Percentiles rank a stretch among this genome's conserved stretches.
These are phyloP conservation scores for Prasinococcaceae sp. DNA, from an alignment of 139 green algal species.

Conservation along the genomic window DNA sequence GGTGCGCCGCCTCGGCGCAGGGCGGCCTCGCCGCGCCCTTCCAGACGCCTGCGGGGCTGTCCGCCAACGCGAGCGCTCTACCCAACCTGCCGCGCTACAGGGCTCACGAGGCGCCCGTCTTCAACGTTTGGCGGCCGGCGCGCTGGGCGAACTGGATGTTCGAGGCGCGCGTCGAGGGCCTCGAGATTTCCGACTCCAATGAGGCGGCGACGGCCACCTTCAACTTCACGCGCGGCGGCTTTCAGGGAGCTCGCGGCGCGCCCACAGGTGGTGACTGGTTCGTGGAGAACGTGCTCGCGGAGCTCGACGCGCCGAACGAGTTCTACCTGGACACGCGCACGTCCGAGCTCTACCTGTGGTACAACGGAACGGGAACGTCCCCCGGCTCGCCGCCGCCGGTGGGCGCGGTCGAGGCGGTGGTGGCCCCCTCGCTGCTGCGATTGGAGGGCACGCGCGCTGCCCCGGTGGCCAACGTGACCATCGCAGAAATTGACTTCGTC, in stretches of 20 bases:
- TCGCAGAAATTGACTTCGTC: not conserved
- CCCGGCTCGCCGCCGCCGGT: too few relatives aligned
- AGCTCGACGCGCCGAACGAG: not conserved
- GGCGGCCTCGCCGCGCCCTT: not conserved
- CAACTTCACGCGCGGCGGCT: not conserved
- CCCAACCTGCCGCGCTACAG: not conserved
- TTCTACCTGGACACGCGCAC: not conserved
- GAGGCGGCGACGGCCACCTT: not conserved
- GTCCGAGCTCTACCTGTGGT: not conserved
- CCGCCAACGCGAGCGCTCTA: not conserved
- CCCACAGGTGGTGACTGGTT: not conserved
- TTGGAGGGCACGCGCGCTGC: not conserved
- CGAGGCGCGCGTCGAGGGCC: not conserved
- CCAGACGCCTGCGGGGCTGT: not conserved
- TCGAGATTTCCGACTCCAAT: not conserved
- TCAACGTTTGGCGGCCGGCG: not conserved
- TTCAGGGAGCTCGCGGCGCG: not conserved
- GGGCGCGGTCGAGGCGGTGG: not conserved
- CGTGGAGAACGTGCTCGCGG: not conserved
- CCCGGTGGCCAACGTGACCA: not conserved
- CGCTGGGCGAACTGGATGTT: not conserved
- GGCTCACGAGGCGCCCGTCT: not conserved
- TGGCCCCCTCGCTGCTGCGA: not conserved
- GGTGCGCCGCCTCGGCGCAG: not conserved
- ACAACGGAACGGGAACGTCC: not conserved